Conservation (phyloP, 768 basidiomycete species). For the Chiua virens region DNA sequence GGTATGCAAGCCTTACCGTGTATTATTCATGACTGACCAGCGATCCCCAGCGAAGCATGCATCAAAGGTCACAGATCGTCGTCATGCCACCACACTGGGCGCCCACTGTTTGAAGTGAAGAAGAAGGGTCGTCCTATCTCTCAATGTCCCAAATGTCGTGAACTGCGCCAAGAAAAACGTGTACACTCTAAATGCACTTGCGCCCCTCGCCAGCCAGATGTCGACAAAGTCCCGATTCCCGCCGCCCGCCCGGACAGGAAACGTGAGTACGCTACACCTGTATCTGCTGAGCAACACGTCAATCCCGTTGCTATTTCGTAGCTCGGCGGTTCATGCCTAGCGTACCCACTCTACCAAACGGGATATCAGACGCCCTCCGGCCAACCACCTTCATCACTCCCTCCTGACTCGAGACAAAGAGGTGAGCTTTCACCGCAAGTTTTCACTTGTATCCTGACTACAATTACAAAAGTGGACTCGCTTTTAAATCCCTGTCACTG, state of each 20-base stretch:
- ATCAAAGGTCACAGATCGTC: slow-evolving; percentile 95
- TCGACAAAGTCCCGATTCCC: slow-evolving; percentile 33
- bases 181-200: slow-evolving; percentile 85
- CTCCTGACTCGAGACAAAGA: slow-evolving; percentile 49
- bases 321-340: slow-evolving; percentile 71
- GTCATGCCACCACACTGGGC: slow-evolving; percentile 79
- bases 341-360: slow-evolving; percentile 71
- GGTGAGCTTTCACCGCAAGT: slow-evolving; percentile 33
- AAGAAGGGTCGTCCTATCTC: slow-evolving; percentile 92
- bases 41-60: slow-evolving; percentile 70
- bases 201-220: slow-evolving; percentile 36
- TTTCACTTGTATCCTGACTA: not conserved
- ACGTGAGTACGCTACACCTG: slow-evolving; percentile 20
- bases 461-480: slow-evolving; percentile 47
- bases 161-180: slow-evolving; percentile 75
- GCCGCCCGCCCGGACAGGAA: slow-evolving; percentile 34
- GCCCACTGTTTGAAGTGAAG: slow-evolving; percentile 91
- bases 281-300: slow-evolving; percentile 15
- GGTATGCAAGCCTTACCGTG: slow-evolving; percentile 43
- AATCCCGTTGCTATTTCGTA: slow-evolving; percentile 25
- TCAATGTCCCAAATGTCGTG: slow-evolving; percentile 84
- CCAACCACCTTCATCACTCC: slow-evolving; percentile 25
- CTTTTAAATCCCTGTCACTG: slow-evolving; percentile 68
- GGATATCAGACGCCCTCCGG: slow-evolving; percentile 55
- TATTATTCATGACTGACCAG: slow-evolving; percentile 9